Evolutionary conservation across 2,329 filamentous ascomycete genomes (phyloP).

Genomic region (Alternaria viburni): DNA sequence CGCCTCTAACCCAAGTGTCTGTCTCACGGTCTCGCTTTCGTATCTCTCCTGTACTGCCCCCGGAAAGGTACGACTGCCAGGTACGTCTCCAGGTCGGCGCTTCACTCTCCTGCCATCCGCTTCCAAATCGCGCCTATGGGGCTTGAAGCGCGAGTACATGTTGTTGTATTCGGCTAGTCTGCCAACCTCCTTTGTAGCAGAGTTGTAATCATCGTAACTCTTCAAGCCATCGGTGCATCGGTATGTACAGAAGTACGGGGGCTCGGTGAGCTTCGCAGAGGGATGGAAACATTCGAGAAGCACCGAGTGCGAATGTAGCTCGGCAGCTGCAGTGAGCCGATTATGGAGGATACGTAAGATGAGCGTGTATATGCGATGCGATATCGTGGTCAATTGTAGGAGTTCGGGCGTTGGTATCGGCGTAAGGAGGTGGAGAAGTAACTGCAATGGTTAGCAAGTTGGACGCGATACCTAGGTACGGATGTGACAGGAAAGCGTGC

Average conservation of each 20-base stretch:
- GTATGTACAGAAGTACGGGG: slow-evolving; percentile 72
- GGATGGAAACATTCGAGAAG: slow-evolving; percentile 83
- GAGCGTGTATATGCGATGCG: slow-evolving; percentile 67
- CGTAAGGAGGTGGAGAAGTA: slow-evolving; percentile 54
- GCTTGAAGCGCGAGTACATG: slow-evolving; percentile 75
- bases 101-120: slow-evolving; percentile 41
- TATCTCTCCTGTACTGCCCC: slow-evolving; percentile 34
- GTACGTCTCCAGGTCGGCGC: slow-evolving; percentile 55
- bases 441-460: slow-evolving; percentile 31
- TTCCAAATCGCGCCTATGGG: slow-evolving; percentile 64
- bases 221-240: slow-evolving; percentile 68
- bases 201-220: slow-evolving; percentile 47
- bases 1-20: slow-evolving; percentile 70
- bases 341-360: slow-evolving; percentile 69
- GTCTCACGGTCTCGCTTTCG: slow-evolving; percentile 57
- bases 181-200: slow-evolving; percentile 29
- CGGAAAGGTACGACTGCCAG: slow-evolving; percentile 52
- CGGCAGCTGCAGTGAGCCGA: slow-evolving; percentile 65
- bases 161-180: slow-evolving; percentile 58
- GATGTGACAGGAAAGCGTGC: slow-evolving; percentile 17
- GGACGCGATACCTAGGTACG: neutral
- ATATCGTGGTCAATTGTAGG: slow-evolving; percentile 64
- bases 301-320: slow-evolving; percentile 67
- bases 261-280: slow-evolving; percentile 69
- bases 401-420: slow-evolving; percentile 51